These are phyloP conservation scores for Aspergillus arachidicola DNA, from an alignment of 2,329 filamentous ascomycete genomes.

Conservation along the genomic window DNA sequence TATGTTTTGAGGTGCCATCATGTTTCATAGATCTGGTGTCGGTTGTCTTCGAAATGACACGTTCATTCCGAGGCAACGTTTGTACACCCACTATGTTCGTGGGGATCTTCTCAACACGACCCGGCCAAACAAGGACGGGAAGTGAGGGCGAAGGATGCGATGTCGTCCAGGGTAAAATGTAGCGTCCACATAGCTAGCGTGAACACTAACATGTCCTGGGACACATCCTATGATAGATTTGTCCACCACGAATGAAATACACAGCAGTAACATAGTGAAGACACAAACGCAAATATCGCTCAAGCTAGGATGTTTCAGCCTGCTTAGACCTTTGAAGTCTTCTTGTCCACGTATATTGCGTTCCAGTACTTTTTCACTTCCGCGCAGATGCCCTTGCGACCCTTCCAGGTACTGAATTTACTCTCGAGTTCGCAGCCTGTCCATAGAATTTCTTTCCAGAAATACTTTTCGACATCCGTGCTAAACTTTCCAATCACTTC, in stretches of 20 bases:
- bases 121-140: neutral
- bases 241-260: neutral
- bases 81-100: neutral
- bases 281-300: neutral
- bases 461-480: slow-evolving; percentile 39
- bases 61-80: neutral
- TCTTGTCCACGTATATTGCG: slow-evolving; percentile 30
- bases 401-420: slow-evolving; percentile 36
- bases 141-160: neutral
- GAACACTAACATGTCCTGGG: neutral
- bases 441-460: slow-evolving; percentile 44
- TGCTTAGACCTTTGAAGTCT: neutral
- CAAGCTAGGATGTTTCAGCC: neutral
- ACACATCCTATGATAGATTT: neutral
- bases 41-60: neutral
- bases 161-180: neutral
- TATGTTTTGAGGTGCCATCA: neutral
- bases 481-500: slow-evolving; percentile 34
- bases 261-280: neutral
- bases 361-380: slow-evolving; percentile 38
- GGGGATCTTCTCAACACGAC: neutral
- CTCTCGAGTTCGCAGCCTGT: slow-evolving; percentile 42
- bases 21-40: neutral
- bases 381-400: slow-evolving; percentile 35
- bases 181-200: neutral